Evolutionary conservation across 1,139 yeast genomes (phyloP).

Genomic region (Magnusiomyces magnusii): DNA sequence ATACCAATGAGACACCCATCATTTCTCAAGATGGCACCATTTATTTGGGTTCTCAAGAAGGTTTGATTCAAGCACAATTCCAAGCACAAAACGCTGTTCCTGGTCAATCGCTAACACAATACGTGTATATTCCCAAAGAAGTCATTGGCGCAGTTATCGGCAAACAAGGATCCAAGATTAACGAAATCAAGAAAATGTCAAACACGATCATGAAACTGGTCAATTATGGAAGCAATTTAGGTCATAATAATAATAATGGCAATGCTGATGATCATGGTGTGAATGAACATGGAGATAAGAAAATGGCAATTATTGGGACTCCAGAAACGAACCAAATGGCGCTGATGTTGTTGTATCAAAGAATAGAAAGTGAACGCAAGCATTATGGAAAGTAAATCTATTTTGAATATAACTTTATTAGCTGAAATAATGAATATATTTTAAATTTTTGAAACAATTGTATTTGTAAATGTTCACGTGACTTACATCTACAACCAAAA

Average conservation of each 20-base stretch:
- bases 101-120: constrained; percentile 26
- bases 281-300: background rate
- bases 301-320: constrained; percentile 56
- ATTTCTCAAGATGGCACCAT: constrained; percentile 7
- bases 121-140: constrained; percentile 59
- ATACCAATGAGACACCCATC: background rate
- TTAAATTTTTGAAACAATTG: background rate
- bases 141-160: constrained; percentile 83
- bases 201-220: constrained; percentile 51
- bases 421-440: background rate
- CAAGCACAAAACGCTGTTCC: constrained; percentile 23
- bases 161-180: constrained; percentile 69
- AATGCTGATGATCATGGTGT: constrained; percentile 21
- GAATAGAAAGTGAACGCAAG: constrained; percentile 24
- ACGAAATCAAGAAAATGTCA: constrained; percentile 66
- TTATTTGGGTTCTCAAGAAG: constrained; percentile 13
- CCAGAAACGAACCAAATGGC: constrained; percentile 44
- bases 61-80: constrained; percentile 21
- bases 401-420: too few species aligned
- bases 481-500: too few species aligned
- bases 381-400: background rate
- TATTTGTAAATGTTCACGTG: too few species aligned
- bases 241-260: background rate
- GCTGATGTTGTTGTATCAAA: constrained; percentile 23
- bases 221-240: constrained; percentile 20